Conservation (phyloP, 352 stramenopile genomes). For the Phytophthora crassamura region DNA sequence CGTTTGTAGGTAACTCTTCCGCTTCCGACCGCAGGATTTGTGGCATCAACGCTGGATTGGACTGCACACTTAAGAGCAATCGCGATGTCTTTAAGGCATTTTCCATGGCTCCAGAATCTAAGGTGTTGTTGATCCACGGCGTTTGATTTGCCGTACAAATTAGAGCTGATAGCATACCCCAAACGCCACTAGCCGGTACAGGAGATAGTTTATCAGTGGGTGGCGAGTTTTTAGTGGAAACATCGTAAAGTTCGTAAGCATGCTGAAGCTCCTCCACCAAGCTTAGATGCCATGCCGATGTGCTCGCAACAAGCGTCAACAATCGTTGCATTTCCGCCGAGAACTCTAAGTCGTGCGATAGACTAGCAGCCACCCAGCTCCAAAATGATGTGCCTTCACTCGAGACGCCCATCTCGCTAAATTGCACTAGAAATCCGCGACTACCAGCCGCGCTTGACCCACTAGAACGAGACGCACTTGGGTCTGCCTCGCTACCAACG, state of each 20-base stretch:
- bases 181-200: slow-evolving; percentile 5
- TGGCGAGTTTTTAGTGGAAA: neutral
- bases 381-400: slow-evolving; percentile 17
- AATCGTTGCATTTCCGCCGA: slow-evolving; percentile 16
- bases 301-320: slow-evolving; percentile 6
- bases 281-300: slow-evolving; percentile 32
- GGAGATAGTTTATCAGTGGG: neutral
- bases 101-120: slow-evolving; percentile 1
- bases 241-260: slow-evolving; percentile 21
- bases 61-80: slow-evolving; percentile 28
- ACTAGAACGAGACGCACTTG: neutral
- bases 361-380: slow-evolving; percentile 16
- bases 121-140: neutral
- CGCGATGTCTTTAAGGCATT: slow-evolving; percentile 12
- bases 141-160: neutral
- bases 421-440: slow-evolving; percentile 26
- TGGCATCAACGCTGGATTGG: slow-evolving; percentile 18
- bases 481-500: slow-evolving; percentile 11
- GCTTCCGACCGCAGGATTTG: neutral
- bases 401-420: slow-evolving; percentile 15
- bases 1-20: neutral
- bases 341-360: slow-evolving; percentile 17
- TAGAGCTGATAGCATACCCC: slow-evolving; percentile 12
- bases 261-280: slow-evolving; percentile 24
- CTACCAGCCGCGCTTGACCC: neutral